Evolutionary conservation across 192 early-diverging fungal genomes (phyloP).

Genomic region (Gorgonomyces haynaldii): DNA sequence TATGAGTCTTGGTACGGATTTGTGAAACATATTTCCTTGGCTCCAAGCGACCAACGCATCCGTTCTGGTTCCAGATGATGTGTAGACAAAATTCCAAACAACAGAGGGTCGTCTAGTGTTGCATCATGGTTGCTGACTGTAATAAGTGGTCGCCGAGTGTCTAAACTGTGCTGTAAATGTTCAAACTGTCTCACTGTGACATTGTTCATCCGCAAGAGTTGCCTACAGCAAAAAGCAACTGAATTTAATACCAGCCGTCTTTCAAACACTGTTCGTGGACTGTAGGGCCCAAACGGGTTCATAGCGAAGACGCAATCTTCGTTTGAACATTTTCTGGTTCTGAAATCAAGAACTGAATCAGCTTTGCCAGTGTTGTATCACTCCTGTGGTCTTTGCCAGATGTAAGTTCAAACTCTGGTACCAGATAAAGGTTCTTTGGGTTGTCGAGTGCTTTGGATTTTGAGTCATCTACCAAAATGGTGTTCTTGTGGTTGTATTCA

Average conservation of each 20-base stretch:
- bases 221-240: no score
- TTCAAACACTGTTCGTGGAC: no score
- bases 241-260: no score
- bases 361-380: no score
- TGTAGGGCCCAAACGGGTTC: no score
- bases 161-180: neutral
- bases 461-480: constrained; percentile 6
- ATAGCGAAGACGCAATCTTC: no score
- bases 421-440: neutral
- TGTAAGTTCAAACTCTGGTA: constrained; percentile 1
- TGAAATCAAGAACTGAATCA: no score
- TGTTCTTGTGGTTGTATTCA: neutral
- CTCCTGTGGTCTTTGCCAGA: no score
- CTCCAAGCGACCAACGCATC: constrained; percentile 78
- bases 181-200: neutral
- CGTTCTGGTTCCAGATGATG: constrained; percentile 14
- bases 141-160: constrained; percentile 15
- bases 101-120: constrained; percentile 24
- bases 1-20: constrained; percentile 32
- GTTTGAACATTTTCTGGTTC: no score
- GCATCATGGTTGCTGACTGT: constrained; percentile 24
- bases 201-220: no score
- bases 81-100: constrained; percentile 12
- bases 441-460: constrained; percentile 2
- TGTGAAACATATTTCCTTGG: constrained; percentile 73